Percentiles rank a stretch among this genome's conserved stretches.
Evolutionary conservation across 1,284 basidiomycete species (phyloP).

Genomic region (Trametes pubescens): DNA sequence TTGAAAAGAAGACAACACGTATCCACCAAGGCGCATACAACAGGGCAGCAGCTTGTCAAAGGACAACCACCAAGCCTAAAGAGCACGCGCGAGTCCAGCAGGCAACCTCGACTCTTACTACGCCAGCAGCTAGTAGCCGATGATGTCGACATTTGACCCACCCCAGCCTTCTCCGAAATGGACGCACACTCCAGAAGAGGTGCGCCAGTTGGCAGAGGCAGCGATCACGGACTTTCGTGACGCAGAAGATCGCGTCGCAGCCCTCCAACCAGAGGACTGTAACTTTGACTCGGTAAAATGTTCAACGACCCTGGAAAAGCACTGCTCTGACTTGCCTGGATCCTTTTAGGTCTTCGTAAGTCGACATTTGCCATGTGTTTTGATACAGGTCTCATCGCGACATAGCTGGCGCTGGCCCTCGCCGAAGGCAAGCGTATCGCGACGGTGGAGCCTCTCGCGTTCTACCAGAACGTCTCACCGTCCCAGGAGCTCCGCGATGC

Average conservation of each 20-base stretch:
- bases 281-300: constrained; percentile 36
- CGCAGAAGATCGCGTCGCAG: constrained; percentile 66
- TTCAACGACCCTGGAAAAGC: too few relatives aligned
- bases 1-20: not conserved
- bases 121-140: not conserved
- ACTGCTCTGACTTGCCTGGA: not conserved
- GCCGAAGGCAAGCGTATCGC: constrained; percentile 63
- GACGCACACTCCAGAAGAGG: constrained; percentile 71
- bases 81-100: too few relatives aligned
- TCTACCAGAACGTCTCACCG: constrained; percentile 83
- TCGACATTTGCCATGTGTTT: not conserved
- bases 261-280: constrained; percentile 51
- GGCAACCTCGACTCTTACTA: not conserved
- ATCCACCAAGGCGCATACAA: not conserved
- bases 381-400: too few relatives aligned
- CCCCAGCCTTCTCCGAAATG: constrained; percentile 74
- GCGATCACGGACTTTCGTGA: constrained; percentile 64
- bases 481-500: constrained; percentile 77
- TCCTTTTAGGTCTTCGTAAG: not conserved
- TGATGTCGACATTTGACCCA: constrained; percentile 59
- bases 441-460: constrained; percentile 66
- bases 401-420: constrained; percentile 61
- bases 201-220: constrained; percentile 63
- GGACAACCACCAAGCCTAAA: not conserved
- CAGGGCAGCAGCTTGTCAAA: not conserved